Evolutionary conservation across 192 early-diverging fungal genomes (phyloP), one percentile per base, ranked within the genome.

Genomic region (Coemansia sp.): DNA sequence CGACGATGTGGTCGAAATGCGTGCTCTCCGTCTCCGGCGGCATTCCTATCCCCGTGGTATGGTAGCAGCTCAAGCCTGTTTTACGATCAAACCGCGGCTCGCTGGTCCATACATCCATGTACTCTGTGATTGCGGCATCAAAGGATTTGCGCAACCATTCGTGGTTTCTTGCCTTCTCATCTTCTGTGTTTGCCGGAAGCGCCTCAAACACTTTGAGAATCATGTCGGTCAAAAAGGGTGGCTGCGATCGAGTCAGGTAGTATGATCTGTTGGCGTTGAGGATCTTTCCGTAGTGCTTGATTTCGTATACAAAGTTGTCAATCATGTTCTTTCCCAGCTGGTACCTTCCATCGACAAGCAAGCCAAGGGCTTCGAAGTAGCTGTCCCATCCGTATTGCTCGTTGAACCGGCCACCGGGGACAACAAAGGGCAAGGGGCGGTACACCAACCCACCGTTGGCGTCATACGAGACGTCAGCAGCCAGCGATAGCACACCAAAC

Each of bases 381-480:
- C 87, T 89, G 75, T 99, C 97, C 97, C 97, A 99, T 0, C 95
- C 96, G 75, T 99, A 99, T 90, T 95, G 96, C 79, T 99, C 97
- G 74, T 98, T 99, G 84, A 98, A 99, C 10, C 97, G 87, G 18
- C 97, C 97, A 15, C 97, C 97, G 0, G 96, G 97, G 0, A 99
- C 96, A 16, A 97, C 93, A 71, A 99, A 99, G 0, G 94, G 94
- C 21, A 95, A 88, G 34, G 91, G 91, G n/a, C 77, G 75, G 52
- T 90, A 76, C 3, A 77, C 85, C 12, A 79, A 69, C 9, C 81
- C 63, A 1, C 84, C 86, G 25, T 79, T 67, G 43, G 76, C 84
- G 48, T 87, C 86, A 34, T 79, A 42, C 16, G 73, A 61, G 35
- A 82, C 74, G 61, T 81, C 76, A 18, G 81, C 81, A 0, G 86